Percentiles rank a stretch among this genome's conserved stretches.
Evolutionary conservation across 441 rosid genomes (phyloP).

Genomic region (Corymbia calophylla): DNA sequence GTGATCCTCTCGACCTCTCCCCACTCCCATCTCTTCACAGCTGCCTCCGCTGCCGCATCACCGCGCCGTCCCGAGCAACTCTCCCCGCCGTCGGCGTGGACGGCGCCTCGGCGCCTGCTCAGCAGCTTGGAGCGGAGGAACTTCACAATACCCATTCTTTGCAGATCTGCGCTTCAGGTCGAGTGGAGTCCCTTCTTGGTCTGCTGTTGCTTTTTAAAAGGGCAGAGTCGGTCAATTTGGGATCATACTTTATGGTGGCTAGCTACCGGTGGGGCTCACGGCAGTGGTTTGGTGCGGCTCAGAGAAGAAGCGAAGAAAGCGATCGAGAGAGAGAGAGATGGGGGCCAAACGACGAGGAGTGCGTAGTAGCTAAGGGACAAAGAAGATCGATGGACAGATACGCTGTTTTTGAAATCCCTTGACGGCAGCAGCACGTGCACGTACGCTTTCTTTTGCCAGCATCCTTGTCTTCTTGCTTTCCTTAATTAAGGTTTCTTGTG

Average conservation of each 20-base stretch:
- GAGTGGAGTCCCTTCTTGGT: not conserved
- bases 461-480: not conserved
- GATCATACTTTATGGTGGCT: not conserved
- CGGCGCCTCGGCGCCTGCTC: not conserved
- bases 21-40: conserved; percentile 36
- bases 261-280: not conserved
- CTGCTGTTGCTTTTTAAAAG: not conserved
- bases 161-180: not conserved
- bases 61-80: not conserved
- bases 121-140: not conserved
- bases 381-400: not conserved
- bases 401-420: not conserved
- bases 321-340: not conserved
- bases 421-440: not conserved
- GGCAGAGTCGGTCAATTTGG: not conserved
- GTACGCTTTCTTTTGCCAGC: not conserved
- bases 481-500: not conserved
- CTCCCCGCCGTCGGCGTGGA: not conserved
- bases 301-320: not conserved
- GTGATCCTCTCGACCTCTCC: conserved; percentile 42
- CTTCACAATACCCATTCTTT: not conserved
- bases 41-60: not conserved
- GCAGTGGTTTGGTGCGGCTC: not conserved
- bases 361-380: not conserved
- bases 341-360: not conserved